Percentiles rank a stretch among this genome's conserved stretches.
phyloP scores from a whole-genome alignment of 306 rosid species.

The Vicia sativa region DNA sequence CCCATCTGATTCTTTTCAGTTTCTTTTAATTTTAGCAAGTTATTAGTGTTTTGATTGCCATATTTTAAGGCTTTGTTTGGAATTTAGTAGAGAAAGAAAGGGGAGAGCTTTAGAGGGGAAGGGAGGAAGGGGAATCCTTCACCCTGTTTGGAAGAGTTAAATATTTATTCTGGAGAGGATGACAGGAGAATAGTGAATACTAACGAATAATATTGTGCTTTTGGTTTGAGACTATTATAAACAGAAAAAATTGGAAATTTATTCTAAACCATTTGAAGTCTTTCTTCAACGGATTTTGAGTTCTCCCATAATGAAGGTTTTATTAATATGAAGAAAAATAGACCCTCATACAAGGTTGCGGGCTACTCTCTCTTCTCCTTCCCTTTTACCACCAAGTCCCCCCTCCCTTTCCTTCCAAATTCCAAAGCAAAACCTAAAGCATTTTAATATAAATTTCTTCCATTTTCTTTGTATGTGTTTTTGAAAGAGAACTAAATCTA shows the following conservation, averaged over 20 bases:
- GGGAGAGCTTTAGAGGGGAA: background rate
- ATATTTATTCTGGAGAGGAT: background rate
- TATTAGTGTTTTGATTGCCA: background rate
- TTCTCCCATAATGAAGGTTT: background rate
- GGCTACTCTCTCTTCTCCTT: background rate
- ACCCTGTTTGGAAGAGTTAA: background rate
- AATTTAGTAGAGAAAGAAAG: background rate
- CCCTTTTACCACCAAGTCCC: background rate
- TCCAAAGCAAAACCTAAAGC: background rate
- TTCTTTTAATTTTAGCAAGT: conserved; percentile 16
- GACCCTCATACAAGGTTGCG: background rate
- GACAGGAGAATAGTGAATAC: background rate
- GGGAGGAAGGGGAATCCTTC: background rate
- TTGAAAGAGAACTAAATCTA: conserved; percentile 26
- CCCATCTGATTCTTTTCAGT: background rate
- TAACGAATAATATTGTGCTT: background rate
- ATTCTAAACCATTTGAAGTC: background rate
- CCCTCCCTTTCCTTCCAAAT: background rate
- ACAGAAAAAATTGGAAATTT: background rate
- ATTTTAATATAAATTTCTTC: background rate
- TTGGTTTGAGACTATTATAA: background rate
- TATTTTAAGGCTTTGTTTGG: background rate
- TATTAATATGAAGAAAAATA: background rate
- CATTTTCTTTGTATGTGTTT: background rate
- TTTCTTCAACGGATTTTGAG: background rate